Evolutionary conservation across 331 rosid species (phyloP).

Genomic region (Acacia pycnantha): DNA sequence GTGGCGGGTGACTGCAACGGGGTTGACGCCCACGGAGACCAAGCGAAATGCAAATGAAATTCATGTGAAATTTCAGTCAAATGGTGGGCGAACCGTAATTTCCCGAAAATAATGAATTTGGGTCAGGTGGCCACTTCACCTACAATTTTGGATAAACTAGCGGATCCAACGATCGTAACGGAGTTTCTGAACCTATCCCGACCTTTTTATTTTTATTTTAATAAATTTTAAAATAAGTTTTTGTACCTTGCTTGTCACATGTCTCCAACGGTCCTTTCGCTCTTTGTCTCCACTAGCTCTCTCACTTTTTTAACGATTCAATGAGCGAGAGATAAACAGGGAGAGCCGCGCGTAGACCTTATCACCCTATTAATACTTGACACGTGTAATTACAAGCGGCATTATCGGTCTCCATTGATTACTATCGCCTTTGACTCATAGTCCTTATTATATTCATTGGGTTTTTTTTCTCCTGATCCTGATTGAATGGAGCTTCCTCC

Average conservation of each 20-base stretch:
- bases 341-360: neutral
- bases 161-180: slow-evolving; percentile 13
- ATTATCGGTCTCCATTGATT: neutral
- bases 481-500: neutral
- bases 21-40: slow-evolving; percentile 26
- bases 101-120: neutral
- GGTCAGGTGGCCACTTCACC: slow-evolving; percentile 25
- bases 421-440: neutral
- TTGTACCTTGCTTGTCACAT: slow-evolving; percentile 21
- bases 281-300: neutral
- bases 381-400: neutral
- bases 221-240: neutral
- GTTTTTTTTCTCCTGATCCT: neutral
- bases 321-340: neutral
- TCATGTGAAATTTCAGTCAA: slow-evolving; percentile 15
- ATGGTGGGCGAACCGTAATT: slow-evolving; percentile 19
- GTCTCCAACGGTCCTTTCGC: slow-evolving; percentile 30
- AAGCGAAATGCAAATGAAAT: slow-evolving; percentile 18
- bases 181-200: neutral
- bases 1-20: neutral
- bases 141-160: slow-evolving; percentile 8
- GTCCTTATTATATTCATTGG: neutral
- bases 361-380: neutral
- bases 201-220: neutral
- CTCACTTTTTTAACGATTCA: neutral